phyloP scores from a whole-genome alignment of 176 grass and related monocot genomes.

The Miscanthus lutarioriparius region DNA sequence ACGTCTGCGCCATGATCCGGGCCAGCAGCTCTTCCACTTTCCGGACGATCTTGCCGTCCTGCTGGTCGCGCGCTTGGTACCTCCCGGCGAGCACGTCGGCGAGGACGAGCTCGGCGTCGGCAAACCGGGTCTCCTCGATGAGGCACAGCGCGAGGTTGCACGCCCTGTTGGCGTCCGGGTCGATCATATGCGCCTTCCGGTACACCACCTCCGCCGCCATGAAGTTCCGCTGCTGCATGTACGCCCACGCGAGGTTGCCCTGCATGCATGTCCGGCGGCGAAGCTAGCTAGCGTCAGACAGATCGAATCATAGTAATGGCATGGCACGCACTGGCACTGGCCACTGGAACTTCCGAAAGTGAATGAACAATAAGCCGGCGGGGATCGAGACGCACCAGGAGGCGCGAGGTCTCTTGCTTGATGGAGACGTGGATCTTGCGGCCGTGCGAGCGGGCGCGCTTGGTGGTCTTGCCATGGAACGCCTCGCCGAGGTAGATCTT shows the following conservation, averaged over 20 bases:
- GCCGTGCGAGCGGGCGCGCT: constrained; percentile 71
- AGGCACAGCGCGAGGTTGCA: constrained; percentile 83
- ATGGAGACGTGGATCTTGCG: constrained; percentile 89
- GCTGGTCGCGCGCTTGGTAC: constrained; percentile 19
- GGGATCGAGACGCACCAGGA: constrained; percentile 31
- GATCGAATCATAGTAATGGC: too few relatives aligned
- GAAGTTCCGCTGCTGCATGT: constrained; percentile 83
- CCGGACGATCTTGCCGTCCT: constrained; percentile 49
- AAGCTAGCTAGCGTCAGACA: neutral
- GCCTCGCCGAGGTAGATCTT: constrained; percentile 80
- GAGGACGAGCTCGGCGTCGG: constrained; percentile 60
- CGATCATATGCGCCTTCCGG: constrained; percentile 85
- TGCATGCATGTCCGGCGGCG: constrained; percentile 13
- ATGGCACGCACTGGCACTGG: too few relatives aligned
- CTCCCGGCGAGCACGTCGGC: constrained; percentile 42
- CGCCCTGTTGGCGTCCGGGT: constrained; percentile 83
- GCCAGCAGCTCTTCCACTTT: constrained; percentile 59
- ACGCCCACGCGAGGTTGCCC: constrained; percentile 90
- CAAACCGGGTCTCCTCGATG: constrained; percentile 56
- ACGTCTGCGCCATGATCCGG: constrained; percentile 33
- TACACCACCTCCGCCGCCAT: constrained; percentile 87
- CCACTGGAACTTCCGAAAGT: too few relatives aligned
- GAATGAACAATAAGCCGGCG: neutral
- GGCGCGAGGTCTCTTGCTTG: constrained; percentile 73
- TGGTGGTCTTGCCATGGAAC: constrained; percentile 66